Base-by-base conservation (phyloP, 345 rosid genomes). In the Capsella bursapastoris region DNA sequence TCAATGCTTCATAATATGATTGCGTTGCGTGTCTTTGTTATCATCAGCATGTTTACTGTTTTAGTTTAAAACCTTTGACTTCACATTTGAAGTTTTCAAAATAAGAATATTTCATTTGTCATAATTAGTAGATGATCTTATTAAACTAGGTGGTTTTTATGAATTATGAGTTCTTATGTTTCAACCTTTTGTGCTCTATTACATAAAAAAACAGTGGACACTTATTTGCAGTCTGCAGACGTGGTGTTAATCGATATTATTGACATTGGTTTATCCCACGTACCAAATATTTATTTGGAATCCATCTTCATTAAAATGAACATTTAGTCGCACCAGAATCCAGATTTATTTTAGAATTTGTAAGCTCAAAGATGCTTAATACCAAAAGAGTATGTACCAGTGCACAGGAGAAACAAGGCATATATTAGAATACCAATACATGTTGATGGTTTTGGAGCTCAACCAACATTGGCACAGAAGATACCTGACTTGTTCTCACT, bases 401-500 rank as follows among this genome's bases (percentile, higher is more conserved):
- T 44, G 45, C 70, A 53, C 65, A 53, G 11, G 37, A 45, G 51
- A 28, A 45, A 44, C 52, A 28, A 22, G 18, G 35, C 58, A 45
- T 63, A 47, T 13, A 41, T 41, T n/a, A 63, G 31, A 37, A 76
- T 16, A 31, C 45, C 40, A 13, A 53, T 55, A 35, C 12, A 61
- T 62, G 65, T 0, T 45, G 18, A 22, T 62, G 75, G 43, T 53
- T 27, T 63, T 62, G 18, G 70, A 62, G 65, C 31, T 53, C 43
- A 8, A 70, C 15, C 14, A 12, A 62, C 18, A 35, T 62, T 68
- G 31, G 56, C 63, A 68, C 41, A 31, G 51, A 61, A 67, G 66
- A 69, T 25, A 75, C 64, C 64, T 53, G 71, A 32, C 57, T 16
- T 47, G 45, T 45, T n/a, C 49, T 69, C 35, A 37, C 51, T 69